Evolutionary conservation across 1,139 yeast species (phyloP).

Genomic region (Scheffersomyces cryptocercus): DNA sequence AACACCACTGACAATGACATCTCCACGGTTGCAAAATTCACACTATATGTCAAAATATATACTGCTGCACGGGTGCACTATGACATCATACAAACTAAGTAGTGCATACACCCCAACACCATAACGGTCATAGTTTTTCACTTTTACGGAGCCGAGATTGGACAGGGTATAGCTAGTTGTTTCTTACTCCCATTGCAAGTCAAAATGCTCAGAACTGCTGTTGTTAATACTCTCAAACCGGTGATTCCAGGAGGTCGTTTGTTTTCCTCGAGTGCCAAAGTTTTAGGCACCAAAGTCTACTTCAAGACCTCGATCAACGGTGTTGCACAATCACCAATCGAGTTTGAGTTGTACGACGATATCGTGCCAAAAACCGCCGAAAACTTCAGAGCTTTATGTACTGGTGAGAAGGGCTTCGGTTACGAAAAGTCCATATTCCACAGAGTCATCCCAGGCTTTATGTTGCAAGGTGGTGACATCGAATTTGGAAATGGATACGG

Average conservation of each 20-base stretch:
- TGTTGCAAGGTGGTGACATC: conserved; percentile 48
- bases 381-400: conserved; percentile 95
- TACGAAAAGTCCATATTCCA: conserved; percentile 72
- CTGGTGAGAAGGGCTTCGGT: conserved; percentile 98
- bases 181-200: background rate
- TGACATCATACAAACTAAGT: no score
- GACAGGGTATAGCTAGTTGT: no score
- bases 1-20: no score
- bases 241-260: conserved; percentile 21
- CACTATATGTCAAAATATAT: no score
- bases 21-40: no score
- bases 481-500: conserved; percentile 44
- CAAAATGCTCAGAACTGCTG: conserved; percentile 13
- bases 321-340: conserved; percentile 30
- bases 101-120: no score
- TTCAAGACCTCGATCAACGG: conserved; percentile 40
- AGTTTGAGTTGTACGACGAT: conserved; percentile 70
- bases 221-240: conserved; percentile 13
- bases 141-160: no score
- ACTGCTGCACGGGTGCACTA: no score
- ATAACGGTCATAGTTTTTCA: no score
- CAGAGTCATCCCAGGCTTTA: conserved; percentile 43
- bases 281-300: conserved; percentile 36
- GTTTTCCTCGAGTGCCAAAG: conserved; percentile 32
- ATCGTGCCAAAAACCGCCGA: conserved; percentile 97